These are phyloP conservation scores for Melampsora americana DNA, from an alignment of 1,284 basidiomycete genomes.

Conservation along the genomic window DNA sequence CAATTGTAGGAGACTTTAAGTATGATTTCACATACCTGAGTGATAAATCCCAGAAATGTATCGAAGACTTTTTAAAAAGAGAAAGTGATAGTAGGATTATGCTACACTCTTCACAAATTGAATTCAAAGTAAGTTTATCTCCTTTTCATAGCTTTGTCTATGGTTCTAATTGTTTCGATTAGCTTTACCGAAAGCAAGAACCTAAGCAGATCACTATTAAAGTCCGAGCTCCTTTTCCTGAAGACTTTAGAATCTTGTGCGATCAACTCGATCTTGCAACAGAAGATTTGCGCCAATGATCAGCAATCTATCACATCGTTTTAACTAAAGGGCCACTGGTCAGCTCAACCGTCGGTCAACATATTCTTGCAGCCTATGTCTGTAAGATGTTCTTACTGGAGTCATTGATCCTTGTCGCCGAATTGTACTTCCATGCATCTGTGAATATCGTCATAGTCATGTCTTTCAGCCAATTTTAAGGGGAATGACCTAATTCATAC, in stretches of 20 bases:
- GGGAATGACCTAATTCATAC: no score
- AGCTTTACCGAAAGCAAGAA: slow-evolving; percentile 31
- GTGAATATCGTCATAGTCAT: no score
- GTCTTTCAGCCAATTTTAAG: no score
- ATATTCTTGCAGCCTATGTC: no score
- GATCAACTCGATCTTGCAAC: slow-evolving; percentile 25
- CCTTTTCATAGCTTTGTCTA: neutral
- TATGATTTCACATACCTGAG: slow-evolving; percentile 41
- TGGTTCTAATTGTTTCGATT: neutral
- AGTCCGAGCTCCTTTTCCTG: slow-evolving; percentile 14
- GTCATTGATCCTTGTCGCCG: no score
- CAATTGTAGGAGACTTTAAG: slow-evolving; percentile 46
- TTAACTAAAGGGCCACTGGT: no score
- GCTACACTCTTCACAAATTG: slow-evolving; percentile 16
- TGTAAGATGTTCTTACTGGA: no score
- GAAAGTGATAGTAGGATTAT: slow-evolving; percentile 9
- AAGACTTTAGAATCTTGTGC: slow-evolving; percentile 30
- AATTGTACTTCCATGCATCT: no score
- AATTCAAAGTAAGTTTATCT: slow-evolving; percentile 4
- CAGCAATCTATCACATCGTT: no score
- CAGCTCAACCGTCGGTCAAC: no score
- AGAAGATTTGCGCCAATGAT: no score
- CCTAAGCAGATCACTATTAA: slow-evolving; percentile 14
- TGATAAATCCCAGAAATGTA: slow-evolving; percentile 27
- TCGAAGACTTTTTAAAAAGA: slow-evolving; percentile 16